Percentiles rank a stretch among this genome's conserved stretches.
phyloP scores from a whole-genome alignment of 768 basidiomycete species.

The Suillus americanus region DNA sequence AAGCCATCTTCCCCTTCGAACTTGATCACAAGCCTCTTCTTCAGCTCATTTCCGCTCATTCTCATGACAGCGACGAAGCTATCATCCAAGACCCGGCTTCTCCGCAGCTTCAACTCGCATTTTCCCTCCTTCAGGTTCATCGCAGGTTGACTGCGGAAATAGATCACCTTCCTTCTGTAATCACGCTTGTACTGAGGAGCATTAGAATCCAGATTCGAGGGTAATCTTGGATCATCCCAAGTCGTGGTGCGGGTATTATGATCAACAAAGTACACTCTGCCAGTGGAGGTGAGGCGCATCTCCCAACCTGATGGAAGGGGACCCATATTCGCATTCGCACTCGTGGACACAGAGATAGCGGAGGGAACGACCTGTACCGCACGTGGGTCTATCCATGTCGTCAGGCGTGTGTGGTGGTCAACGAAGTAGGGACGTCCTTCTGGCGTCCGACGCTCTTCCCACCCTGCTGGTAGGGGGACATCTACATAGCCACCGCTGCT shows the following conservation, averaged over 20 bases:
- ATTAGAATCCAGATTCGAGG: slow-evolving; percentile 78
- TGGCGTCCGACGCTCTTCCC: slow-evolving; percentile 91
- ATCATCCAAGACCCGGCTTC: slow-evolving; percentile 82
- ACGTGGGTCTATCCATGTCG: slow-evolving; percentile 90
- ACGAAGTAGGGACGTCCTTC: slow-evolving; percentile 79
- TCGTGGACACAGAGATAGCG: slow-evolving; percentile 40
- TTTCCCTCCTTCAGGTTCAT: slow-evolving; percentile 77
- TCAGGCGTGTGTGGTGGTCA: slow-evolving; percentile 81
- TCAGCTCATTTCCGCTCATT: slow-evolving; percentile 67
- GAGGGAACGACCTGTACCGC: slow-evolving; percentile 47
- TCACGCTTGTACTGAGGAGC: slow-evolving; percentile 96
- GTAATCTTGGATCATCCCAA: slow-evolving; percentile 91
- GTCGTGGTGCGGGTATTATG: slow-evolving; percentile 88
- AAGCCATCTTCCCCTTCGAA: slow-evolving; percentile 82
- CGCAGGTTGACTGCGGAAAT: slow-evolving; percentile 89
- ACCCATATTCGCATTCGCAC: slow-evolving; percentile 64
- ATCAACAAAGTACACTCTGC: slow-evolving; percentile 89
- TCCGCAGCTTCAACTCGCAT: slow-evolving; percentile 82
- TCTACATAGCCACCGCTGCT: slow-evolving; percentile 43
- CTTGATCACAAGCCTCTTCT: slow-evolving; percentile 67
- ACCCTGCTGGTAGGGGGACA: slow-evolving; percentile 80
- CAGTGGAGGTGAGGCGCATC: slow-evolving; percentile 86
- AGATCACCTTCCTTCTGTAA: slow-evolving; percentile 88
- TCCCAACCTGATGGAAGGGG: slow-evolving; percentile 92
- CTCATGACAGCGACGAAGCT: slow-evolving; percentile 86